These are phyloP conservation scores for Xanthoconium stramineum DNA, from an alignment of 768 basidiomycete genomes.

Conservation along the genomic window DNA sequence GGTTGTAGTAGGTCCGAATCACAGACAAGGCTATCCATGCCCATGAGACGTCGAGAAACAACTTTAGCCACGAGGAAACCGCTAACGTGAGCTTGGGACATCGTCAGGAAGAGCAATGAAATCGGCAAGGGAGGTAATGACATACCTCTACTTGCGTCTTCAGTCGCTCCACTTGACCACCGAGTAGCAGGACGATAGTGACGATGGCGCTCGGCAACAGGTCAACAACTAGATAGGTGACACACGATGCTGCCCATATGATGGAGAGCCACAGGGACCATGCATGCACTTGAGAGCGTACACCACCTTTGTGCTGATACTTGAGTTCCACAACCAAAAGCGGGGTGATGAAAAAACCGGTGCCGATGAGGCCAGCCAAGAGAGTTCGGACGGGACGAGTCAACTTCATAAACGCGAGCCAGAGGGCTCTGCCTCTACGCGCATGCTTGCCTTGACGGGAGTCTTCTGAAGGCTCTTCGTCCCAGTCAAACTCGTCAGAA, in stretches of 20 bases:
- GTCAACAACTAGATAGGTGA: conserved; percentile 64
- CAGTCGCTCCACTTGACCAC: conserved; percentile 61
- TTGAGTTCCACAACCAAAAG: conserved; percentile 64
- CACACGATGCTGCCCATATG: conserved; percentile 59
- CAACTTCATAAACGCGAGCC: conserved; percentile 64
- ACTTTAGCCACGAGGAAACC: conserved; percentile 68
- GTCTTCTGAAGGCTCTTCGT: conserved; percentile 43
- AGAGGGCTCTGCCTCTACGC: conserved; percentile 59
- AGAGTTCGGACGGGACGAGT: conserved; percentile 57
- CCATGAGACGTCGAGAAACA: conserved; percentile 63
- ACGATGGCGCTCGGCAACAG: conserved; percentile 56
- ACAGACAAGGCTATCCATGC: conserved; percentile 72
- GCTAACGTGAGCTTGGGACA: conserved; percentile 56
- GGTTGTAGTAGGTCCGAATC: conserved; percentile 53
- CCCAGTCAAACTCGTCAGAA: conserved; percentile 75
- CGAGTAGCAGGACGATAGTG: conserved; percentile 49
- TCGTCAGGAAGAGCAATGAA: not conserved
- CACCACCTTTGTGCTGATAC: conserved; percentile 44
- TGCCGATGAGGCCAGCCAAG: conserved; percentile 56
- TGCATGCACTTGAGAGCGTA: conserved; percentile 54
- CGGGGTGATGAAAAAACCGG: conserved; percentile 64
- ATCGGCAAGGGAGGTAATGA: not conserved
- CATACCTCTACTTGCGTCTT: conserved; percentile 67
- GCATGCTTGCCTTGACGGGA: conserved; percentile 39
- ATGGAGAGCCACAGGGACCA: conserved; percentile 70